Evolutionary conservation across 2,329 filamentous ascomycete genomes (phyloP).

Genomic region (Hypoxylon sp.): DNA sequence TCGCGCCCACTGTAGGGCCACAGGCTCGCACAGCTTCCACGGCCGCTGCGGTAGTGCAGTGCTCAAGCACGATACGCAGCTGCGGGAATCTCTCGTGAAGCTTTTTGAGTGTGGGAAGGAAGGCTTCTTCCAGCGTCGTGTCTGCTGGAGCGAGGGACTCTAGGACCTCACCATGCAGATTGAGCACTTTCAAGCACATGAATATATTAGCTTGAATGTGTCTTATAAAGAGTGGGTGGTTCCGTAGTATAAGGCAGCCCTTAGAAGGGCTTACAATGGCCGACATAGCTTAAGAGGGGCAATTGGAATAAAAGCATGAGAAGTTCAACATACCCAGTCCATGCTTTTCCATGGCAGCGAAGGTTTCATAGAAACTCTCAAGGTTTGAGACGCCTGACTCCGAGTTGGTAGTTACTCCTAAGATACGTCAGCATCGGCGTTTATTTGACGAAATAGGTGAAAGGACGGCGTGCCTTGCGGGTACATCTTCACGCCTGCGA

Average conservation of each 20-base stretch:
- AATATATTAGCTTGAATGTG: slow-evolving; percentile 1
- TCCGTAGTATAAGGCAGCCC: not conserved
- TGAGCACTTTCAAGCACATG: slow-evolving; percentile 69
- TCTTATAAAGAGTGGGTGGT: not conserved
- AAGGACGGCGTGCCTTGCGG: slow-evolving; percentile 59
- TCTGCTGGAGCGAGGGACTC: slow-evolving; percentile 63
- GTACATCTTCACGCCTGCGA: slow-evolving; percentile 81
- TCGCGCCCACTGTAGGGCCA: slow-evolving; percentile 81
- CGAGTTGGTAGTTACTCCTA: slow-evolving; percentile 76
- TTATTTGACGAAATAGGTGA: not conserved
- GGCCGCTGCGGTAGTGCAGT: slow-evolving; percentile 88
- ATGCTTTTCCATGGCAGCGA: slow-evolving; percentile 89
- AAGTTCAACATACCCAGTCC: slow-evolving; percentile 56
- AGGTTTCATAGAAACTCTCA: slow-evolving; percentile 81
- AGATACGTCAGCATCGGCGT: slow-evolving; percentile 27
- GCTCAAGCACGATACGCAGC: slow-evolving; percentile 80
- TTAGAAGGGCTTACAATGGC: not conserved
- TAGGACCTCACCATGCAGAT: slow-evolving; percentile 91
- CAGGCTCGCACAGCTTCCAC: slow-evolving; percentile 83
- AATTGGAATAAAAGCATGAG: not conserved
- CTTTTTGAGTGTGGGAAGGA: slow-evolving; percentile 82
- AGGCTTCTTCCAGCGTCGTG: slow-evolving; percentile 66
- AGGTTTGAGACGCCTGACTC: slow-evolving; percentile 78
- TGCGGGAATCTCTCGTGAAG: slow-evolving; percentile 83
- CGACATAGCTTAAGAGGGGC: not conserved